Evolutionary conservation across 495 filamentous ascomycete species (phyloP).

Genomic region (Penicillium flavigenum): DNA sequence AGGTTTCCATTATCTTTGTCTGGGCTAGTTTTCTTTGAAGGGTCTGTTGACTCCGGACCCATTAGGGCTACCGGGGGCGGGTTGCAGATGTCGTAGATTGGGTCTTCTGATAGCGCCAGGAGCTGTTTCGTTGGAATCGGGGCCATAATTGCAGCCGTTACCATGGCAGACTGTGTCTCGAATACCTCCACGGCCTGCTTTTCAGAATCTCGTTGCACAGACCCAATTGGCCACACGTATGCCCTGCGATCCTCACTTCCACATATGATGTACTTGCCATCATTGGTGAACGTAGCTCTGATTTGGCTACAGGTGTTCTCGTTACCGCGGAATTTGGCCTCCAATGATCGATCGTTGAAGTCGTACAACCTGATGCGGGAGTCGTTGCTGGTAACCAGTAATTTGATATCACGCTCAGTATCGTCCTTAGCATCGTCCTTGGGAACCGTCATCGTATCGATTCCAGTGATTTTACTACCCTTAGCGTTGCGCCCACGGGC

Average conservation of each 20-base stretch:
- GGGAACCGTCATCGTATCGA: conserved; percentile 71
- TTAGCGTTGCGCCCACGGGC: conserved; percentile 90
- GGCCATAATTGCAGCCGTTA: conserved; percentile 83
- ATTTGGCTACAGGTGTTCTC: conserved; percentile 93
- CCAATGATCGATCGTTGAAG: conserved; percentile 75
- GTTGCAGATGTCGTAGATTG: conserved; percentile 94
- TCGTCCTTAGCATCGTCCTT: conserved; percentile 56
- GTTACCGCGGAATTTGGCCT: conserved; percentile 90
- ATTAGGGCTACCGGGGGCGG: conserved; percentile 87
- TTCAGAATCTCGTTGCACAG: conserved; percentile 66
- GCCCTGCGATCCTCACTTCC: conserved; percentile 88
- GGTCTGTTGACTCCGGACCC: conserved; percentile 56
- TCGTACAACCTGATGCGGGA: conserved; percentile 92
- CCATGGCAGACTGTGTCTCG: conserved; percentile 83
- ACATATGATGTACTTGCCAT: conserved; percentile 83
- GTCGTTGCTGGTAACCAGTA: conserved; percentile 93
- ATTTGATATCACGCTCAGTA: conserved; percentile 71
- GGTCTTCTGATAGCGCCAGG: conserved; percentile 79
- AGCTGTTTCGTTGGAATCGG: conserved; percentile 75
- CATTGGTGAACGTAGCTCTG: conserved; percentile 82
- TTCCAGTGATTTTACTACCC: conserved; percentile 95
- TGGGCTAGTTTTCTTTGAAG: conserved; percentile 33
- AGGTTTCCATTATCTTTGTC: conserved; percentile 22
- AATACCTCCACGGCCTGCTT: conserved; percentile 83
- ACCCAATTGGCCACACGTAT: conserved; percentile 80